These are phyloP conservation scores for Aristolochia californica DNA, from an alignment of 164 flowering plant genomes.

Conservation along the genomic window DNA sequence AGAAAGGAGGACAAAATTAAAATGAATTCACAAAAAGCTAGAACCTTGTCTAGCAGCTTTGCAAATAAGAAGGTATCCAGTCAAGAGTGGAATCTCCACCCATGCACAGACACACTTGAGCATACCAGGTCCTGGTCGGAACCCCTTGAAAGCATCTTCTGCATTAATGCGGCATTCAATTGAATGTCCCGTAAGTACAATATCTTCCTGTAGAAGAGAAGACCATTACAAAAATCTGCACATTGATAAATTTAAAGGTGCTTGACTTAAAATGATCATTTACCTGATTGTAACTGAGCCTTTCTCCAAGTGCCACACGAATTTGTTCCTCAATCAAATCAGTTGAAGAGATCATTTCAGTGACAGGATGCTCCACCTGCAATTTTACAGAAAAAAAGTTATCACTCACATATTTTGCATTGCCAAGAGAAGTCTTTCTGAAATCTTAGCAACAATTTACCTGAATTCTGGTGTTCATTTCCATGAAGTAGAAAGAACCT, in stretches of 20 bases:
- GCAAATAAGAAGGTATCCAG: too few relatives aligned
- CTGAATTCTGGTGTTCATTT: conserved; percentile 99
- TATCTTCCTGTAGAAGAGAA: conserved; percentile 78
- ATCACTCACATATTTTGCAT: neutral
- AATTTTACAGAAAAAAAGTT: conserved; percentile 2
- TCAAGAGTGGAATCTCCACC: too few relatives aligned
- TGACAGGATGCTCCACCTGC: conserved; percentile 98
- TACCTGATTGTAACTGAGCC: conserved; percentile 83
- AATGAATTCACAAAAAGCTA: too few relatives aligned
- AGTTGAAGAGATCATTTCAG: conserved; percentile 93
- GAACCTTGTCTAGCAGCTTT: too few relatives aligned
- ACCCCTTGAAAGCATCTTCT: conserved; percentile 92
- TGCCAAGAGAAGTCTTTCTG: neutral
- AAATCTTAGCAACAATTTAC: conserved; percentile 20
- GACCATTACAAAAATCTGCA: neutral
- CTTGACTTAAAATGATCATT: neutral
- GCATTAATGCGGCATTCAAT: conserved; percentile 99
- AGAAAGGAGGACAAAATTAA: neutral
- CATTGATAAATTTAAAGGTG: neutral
- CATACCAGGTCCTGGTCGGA: conserved; percentile 96
- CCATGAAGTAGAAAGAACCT: conserved; percentile 98
- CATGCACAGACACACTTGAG: neutral
- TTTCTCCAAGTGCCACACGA: conserved; percentile 87
- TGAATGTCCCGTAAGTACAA: conserved; percentile 93
- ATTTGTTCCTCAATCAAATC: conserved; percentile 98